Evolutionary conservation across 2,329 filamentous ascomycete genomes (phyloP).

Genomic region (Ceratocystis harringtonii): DNA sequence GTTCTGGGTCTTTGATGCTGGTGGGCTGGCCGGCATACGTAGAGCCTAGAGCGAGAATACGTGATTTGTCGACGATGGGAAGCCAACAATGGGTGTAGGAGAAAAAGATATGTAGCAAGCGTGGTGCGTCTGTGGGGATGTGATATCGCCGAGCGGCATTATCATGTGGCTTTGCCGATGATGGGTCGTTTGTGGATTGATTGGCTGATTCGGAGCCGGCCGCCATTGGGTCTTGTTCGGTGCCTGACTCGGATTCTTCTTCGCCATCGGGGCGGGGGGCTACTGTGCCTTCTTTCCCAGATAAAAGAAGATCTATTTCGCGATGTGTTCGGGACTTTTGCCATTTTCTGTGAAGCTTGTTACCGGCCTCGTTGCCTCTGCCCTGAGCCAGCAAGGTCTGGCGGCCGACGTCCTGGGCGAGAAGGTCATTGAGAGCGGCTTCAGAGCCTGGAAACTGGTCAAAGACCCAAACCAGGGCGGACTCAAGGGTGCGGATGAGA

Average conservation of each 20-base stretch:
- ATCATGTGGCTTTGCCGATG: not conserved
- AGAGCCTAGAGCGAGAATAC: constrained; percentile 36
- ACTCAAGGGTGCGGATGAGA: constrained; percentile 59
- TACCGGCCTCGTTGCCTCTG: constrained; percentile 29
- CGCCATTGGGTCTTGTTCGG: not conserved
- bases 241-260: constrained; percentile 24
- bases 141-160: constrained; percentile 15
- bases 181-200: not conserved
- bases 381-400: constrained; percentile 38
- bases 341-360: constrained; percentile 47
- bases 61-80: constrained; percentile 54
- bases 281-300: constrained; percentile 27
- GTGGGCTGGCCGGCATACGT: constrained; percentile 28
- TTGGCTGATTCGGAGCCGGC: not conserved
- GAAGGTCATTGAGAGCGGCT: constrained; percentile 37
- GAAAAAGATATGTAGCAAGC: constrained; percentile 57
- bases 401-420: constrained; percentile 32
- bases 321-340: constrained; percentile 45
- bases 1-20: constrained; percentile 35
- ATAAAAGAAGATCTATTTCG: constrained; percentile 48
- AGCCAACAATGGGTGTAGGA: constrained; percentile 65
- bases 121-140: constrained; percentile 40
- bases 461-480: constrained; percentile 52
- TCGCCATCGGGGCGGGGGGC: constrained; percentile 24
- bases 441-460: constrained; percentile 46